A percentile compares a stretch with the other conserved stretches of the same genome.
Conservation (phyloP, 164 flowering plant genomes). For the Vitis rupestris region DNA sequence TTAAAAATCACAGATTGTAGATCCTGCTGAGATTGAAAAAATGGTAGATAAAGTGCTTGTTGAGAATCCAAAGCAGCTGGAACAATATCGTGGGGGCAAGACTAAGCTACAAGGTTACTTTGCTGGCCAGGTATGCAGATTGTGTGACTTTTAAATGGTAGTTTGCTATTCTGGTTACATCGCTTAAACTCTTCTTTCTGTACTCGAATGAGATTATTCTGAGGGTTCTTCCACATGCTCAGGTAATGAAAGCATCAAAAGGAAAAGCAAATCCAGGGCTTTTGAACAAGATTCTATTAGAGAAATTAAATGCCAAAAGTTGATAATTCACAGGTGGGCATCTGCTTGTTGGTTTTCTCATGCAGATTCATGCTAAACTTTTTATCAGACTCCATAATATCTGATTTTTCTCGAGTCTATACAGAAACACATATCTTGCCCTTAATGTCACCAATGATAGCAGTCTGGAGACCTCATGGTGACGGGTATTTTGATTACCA, state of each 20-base stretch:
- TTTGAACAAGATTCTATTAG: conserved; percentile 75
- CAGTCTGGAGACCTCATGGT: neutral
- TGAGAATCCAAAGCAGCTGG: conserved; percentile 83
- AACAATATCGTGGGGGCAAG: conserved; percentile 87
- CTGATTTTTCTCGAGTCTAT: neutral
- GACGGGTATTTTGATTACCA: neutral
- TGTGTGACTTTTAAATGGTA: neutral
- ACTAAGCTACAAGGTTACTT: conserved; percentile 91
- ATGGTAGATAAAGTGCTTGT: conserved; percentile 72
- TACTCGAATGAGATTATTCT: neutral
- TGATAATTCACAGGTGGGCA: conserved; percentile 26
- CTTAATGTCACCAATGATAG: neutral
- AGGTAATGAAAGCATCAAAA: conserved; percentile 91
- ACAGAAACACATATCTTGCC: neutral
- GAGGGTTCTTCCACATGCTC: conserved; percentile 12
- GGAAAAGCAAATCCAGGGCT: conserved; percentile 94
- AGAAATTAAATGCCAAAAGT: conserved; percentile 65
- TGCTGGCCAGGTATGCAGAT: conserved; percentile 78
- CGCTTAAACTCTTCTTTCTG: neutral
- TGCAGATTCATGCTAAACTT: neutral
- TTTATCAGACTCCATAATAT: neutral
- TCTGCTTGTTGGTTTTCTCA: neutral
- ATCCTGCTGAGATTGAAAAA: conserved; percentile 75
- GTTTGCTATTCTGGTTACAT: neutral
- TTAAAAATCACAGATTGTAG: conserved; percentile 55